These are phyloP conservation scores for Saturnispora dispora DNA, from an alignment of 805 yeast species.

Conservation along the genomic window DNA sequence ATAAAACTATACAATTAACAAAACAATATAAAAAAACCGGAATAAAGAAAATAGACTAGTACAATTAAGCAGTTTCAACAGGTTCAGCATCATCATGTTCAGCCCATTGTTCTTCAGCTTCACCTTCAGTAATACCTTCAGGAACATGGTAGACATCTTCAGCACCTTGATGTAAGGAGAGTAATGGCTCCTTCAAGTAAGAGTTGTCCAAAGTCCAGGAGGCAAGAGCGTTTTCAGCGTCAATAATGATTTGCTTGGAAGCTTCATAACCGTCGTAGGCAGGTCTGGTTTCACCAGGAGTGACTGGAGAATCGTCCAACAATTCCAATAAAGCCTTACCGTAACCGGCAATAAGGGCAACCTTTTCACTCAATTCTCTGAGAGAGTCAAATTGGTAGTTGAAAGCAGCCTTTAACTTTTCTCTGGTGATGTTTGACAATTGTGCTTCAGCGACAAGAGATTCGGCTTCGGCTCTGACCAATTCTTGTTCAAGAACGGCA, in stretches of 20 bases:
- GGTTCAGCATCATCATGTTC: slow-evolving; percentile 12
- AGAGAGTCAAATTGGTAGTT: slow-evolving; percentile 93
- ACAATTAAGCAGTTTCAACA: slow-evolving; percentile 5
- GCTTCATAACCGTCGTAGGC: slow-evolving; percentile 98
- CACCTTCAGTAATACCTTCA: slow-evolving; percentile 39
- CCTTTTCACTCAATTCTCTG: slow-evolving; percentile 92
- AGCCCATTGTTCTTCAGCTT: slow-evolving; percentile 15
- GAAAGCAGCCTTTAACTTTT: slow-evolving; percentile 94
- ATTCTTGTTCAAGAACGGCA: slow-evolving; percentile 91
- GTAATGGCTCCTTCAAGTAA: slow-evolving; percentile 74
- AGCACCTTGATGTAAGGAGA: slow-evolving; percentile 47
- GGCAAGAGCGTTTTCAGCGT: slow-evolving; percentile 91
- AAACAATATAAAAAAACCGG: background rate
- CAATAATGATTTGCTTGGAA: slow-evolving; percentile 93
- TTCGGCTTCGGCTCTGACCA: slow-evolving; percentile 98
- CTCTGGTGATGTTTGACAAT: slow-evolving; percentile 95
- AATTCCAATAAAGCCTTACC: slow-evolving; percentile 95
- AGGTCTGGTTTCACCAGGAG: slow-evolving; percentile 98
- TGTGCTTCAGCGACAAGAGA: slow-evolving; percentile 98
- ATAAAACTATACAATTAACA: background rate
- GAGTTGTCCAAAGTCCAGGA: slow-evolving; percentile 96
- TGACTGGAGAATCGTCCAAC: slow-evolving; percentile 92
- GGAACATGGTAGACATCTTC: slow-evolving; percentile 56
- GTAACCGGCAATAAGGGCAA: slow-evolving; percentile 96
- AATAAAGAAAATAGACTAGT: background rate